Conservation (phyloP, 495 filamentous ascomycete genomes). For the Podospora conica region DNA sequence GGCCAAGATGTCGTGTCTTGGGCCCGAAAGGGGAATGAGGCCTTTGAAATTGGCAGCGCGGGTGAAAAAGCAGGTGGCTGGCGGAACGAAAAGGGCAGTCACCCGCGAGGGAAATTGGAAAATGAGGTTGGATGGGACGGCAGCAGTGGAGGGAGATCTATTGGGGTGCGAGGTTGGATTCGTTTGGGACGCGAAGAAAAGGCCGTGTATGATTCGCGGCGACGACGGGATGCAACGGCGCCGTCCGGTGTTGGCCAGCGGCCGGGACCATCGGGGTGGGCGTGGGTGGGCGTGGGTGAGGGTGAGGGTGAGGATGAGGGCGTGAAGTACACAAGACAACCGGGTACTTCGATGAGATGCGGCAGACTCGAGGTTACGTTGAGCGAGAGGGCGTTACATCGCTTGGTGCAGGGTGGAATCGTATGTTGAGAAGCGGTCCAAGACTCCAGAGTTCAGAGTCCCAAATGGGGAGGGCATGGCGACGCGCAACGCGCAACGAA, state of each 20-base stretch:
- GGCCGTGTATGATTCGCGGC: not conserved
- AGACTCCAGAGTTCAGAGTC: too few relatives aligned
- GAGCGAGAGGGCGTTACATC: not conserved
- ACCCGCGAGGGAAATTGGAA: not conserved
- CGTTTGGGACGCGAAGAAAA: not conserved
- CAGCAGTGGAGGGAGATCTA: not conserved
- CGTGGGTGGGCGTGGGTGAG: too few relatives aligned
- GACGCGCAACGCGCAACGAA: not conserved
- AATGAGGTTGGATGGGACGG: not conserved
- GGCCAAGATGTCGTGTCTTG: slow-evolving; percentile 3
- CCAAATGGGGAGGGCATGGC: too few relatives aligned
- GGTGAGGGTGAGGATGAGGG: too few relatives aligned
- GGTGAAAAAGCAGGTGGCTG: not conserved
- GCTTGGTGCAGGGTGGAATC: not conserved
- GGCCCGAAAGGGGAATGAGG: slow-evolving; percentile 1
- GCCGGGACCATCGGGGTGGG: not conserved
- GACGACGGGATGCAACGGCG: not conserved
- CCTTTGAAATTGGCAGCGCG: not conserved
- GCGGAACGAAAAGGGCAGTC: not conserved
- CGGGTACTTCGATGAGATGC: not conserved
- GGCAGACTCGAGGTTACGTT: not conserved
- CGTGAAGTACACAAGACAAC: not conserved
- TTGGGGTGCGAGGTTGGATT: too few relatives aligned
- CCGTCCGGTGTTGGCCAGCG: not conserved
- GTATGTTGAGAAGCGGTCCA: not conserved